phyloP scores from a whole-genome alignment of 2,329 filamentous ascomycete species.

The Fusarium armeniacum region DNA sequence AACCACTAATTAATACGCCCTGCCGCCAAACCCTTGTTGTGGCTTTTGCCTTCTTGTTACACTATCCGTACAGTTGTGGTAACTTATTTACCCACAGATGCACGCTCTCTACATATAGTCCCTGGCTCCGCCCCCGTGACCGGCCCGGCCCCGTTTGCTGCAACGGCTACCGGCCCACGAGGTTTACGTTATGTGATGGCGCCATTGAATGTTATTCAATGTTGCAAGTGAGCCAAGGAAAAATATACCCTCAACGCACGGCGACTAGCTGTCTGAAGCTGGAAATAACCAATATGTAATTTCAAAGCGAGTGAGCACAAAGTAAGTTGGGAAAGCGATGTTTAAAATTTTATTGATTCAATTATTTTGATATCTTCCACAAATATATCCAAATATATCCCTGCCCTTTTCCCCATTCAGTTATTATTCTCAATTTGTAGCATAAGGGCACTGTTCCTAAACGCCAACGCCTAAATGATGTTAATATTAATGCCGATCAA shows the following conservation, averaged over 20 bases:
- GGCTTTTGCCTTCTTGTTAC: conserved; percentile 14
- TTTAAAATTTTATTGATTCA: conserved; percentile 13
- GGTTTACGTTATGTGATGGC: conserved; percentile 5
- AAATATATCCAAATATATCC: not conserved
- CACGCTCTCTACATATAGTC: conserved; percentile 13
- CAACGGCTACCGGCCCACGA: conserved; percentile 9
- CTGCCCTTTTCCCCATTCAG: not conserved
- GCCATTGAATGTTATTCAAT: not conserved
- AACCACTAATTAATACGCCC: conserved; percentile 21
- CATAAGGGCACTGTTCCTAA: conserved; percentile 4
- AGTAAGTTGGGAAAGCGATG: not conserved
- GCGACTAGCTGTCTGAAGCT: not conserved
- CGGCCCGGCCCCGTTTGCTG: conserved; percentile 44
- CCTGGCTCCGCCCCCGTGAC: conserved; percentile 44
- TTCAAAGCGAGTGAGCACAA: not conserved
- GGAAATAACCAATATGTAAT: conserved; percentile 18
- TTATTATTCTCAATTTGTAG: conserved; percentile 5
- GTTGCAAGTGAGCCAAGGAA: not conserved
- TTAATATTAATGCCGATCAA: conserved; percentile 43
- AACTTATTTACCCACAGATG: conserved; percentile 23
- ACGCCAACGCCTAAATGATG: conserved; percentile 32
- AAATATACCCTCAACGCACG: not conserved
- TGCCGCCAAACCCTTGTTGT: conserved; percentile 34
- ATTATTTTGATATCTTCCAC: conserved; percentile 15
- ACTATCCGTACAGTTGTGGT: not conserved